Percentiles rank a stretch among this genome's conserved stretches.
phyloP scores from a whole-genome alignment of 306 rosid species.

The Ormosia semicastrata region DNA sequence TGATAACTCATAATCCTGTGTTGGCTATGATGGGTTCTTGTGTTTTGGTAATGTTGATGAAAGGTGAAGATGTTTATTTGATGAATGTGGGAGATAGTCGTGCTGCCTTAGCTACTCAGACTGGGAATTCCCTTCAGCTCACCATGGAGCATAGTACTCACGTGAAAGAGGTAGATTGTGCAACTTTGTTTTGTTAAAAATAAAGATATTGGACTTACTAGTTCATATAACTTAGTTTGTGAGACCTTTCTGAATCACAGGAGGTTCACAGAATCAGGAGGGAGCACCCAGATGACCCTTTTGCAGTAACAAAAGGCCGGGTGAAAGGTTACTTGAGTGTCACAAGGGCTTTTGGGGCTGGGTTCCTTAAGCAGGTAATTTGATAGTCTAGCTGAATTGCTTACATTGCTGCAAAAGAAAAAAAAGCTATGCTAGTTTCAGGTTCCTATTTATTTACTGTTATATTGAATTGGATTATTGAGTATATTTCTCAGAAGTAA shows the following conservation, averaged over 20 bases:
- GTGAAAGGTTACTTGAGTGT: constrained; percentile 81
- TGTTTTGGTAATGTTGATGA: constrained; percentile 87
- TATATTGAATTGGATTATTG: neutral
- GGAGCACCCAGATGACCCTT: constrained; percentile 74
- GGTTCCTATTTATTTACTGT: neutral
- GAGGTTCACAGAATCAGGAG: constrained; percentile 67
- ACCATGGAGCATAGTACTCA: constrained; percentile 71
- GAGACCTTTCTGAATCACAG: constrained; percentile 34
- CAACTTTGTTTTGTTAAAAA: neutral
- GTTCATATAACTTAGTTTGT: constrained; percentile 19
- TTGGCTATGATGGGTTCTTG: constrained; percentile 92
- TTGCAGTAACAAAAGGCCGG: constrained; percentile 53
- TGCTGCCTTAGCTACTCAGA: constrained; percentile 55
- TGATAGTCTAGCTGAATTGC: too few species aligned
- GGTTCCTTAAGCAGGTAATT: constrained; percentile 63
- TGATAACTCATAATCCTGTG: constrained; percentile 57
- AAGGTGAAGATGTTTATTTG: constrained; percentile 74
- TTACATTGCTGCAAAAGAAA: neutral
- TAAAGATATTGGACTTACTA: neutral
- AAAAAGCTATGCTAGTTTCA: too few species aligned
- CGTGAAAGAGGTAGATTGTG: constrained; percentile 53
- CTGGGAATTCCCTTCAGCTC: constrained; percentile 53
- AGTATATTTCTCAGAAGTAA: neutral
- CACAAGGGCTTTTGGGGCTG: constrained; percentile 89
- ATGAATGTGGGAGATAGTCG: constrained; percentile 94